Percentiles rank a stretch among this genome's conserved stretches.
Conservation (phyloP, 2,329 filamentous ascomycete genomes). For the Aspergillus sp. region DNA sequence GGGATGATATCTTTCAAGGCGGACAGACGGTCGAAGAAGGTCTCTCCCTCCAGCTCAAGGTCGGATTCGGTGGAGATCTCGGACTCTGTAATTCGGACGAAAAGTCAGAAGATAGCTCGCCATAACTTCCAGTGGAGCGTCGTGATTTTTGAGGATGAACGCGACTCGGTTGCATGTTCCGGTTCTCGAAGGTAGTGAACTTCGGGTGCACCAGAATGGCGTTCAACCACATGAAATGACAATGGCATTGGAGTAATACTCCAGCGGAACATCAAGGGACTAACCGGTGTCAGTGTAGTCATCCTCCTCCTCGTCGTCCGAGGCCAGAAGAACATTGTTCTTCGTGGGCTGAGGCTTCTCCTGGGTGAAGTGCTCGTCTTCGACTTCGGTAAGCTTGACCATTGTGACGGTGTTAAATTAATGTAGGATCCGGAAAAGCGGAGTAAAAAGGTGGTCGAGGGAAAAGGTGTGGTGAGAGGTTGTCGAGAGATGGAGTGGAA, state of each 20-base stretch:
- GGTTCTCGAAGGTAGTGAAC: not conserved
- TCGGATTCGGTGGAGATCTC: conserved; percentile 81
- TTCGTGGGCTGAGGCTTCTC: conserved; percentile 62
- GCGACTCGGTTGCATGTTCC: conserved; percentile 3
- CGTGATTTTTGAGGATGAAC: not conserved
- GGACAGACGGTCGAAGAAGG: conserved; percentile 65
- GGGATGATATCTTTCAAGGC: conserved; percentile 75
- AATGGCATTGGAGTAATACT: not conserved
- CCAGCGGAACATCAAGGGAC: conserved; percentile 20
- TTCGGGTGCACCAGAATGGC: conserved; percentile 7
- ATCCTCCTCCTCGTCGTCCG: conserved; percentile 69
- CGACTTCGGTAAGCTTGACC: conserved; percentile 96
- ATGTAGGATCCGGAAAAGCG: conserved; percentile 2
- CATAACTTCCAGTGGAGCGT: not conserved
- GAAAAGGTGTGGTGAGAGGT: conserved; percentile 1
- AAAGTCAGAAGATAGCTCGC: conserved; percentile 7
- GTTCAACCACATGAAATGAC: conserved; percentile 37
- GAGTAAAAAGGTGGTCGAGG: conserved; percentile 8
- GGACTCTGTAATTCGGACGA: conserved; percentile 56
- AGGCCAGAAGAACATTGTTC: conserved; percentile 52
- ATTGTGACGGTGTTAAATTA: conserved; percentile 51
- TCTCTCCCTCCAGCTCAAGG: conserved; percentile 56
- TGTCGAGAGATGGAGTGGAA: conserved; percentile 8
- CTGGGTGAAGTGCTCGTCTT: conserved; percentile 89
- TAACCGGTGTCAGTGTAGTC: conserved; percentile 91